Conservation (phyloP, 1,284 basidiomycete genomes). For the Cutaneotrichosporon cutaneum region DNA sequence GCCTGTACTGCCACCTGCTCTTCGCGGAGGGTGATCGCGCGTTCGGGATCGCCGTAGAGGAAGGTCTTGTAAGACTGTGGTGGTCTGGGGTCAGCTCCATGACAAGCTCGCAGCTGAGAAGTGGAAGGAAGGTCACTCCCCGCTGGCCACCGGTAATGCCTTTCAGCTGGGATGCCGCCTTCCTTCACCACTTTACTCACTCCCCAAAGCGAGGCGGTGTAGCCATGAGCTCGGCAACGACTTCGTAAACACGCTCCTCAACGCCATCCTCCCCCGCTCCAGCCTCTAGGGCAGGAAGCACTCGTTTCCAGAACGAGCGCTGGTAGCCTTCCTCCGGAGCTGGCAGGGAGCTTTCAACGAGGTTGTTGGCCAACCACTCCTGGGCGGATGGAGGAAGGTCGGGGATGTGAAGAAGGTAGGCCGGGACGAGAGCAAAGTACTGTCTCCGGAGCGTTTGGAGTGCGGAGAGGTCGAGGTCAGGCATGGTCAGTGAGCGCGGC, state of each 20-base stretch:
- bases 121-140: background rate
- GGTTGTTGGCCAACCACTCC: constrained; percentile 25
- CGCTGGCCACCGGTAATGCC: background rate
- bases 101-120: background rate
- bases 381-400: constrained; percentile 23
- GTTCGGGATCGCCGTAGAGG: constrained; percentile 34
- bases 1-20: constrained; percentile 52
- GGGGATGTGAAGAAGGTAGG: constrained; percentile 39
- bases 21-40: constrained; percentile 46
- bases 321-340: constrained; percentile 38
- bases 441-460: constrained; percentile 34
- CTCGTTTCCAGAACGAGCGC: constrained; percentile 36
- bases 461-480: background rate
- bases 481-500: background rate
- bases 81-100: constrained; percentile 30
- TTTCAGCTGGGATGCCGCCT: background rate
- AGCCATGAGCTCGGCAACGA: constrained; percentile 39
- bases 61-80: constrained; percentile 50
- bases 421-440: constrained; percentile 46
- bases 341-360: constrained; percentile 21
- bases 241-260: constrained; percentile 46
- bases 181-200: constrained; percentile 7
- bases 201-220: background rate
- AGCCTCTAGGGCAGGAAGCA: constrained; percentile 33
- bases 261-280: constrained; percentile 35